These are phyloP conservation scores for Chaetomium strumarium DNA, from an alignment of 2,329 filamentous ascomycete species.

Conservation along the genomic window DNA sequence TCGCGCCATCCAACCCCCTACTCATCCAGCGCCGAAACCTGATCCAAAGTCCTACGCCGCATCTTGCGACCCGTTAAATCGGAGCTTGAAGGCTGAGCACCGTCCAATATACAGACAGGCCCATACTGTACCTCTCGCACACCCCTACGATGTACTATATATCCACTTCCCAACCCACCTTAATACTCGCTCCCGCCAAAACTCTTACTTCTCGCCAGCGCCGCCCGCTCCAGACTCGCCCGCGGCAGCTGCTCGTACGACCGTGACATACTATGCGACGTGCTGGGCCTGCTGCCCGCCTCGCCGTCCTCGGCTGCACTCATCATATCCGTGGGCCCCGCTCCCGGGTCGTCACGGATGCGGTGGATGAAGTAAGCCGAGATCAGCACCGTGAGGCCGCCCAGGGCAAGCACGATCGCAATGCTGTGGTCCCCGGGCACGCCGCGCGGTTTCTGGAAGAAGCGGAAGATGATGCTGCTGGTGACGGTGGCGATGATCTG, in stretches of 20 bases:
- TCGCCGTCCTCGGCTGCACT: constrained; percentile 40
- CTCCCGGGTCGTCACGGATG: constrained; percentile 55
- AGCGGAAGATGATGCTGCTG: constrained; percentile 76
- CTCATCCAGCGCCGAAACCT: no score
- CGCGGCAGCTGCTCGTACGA: constrained; percentile 39
- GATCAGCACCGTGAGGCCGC: constrained; percentile 69
- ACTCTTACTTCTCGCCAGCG: constrained; percentile 43
- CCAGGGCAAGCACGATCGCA: constrained; percentile 77
- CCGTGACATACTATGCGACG: constrained; percentile 33
- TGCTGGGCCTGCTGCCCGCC: constrained; percentile 26
- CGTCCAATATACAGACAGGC: background rate
- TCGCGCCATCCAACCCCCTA: no score
- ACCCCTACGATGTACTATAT: no score
- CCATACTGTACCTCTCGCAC: background rate
- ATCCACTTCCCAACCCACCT: background rate
- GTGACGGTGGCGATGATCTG: constrained; percentile 86
- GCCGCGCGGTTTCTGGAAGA: constrained; percentile 81
- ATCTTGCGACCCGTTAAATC: no score
- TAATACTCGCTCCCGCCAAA: constrained; percentile 45
- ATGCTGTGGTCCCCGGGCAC: constrained; percentile 81
- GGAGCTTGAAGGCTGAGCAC: no score
- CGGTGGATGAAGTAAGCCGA: constrained; percentile 67
- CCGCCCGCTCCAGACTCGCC: constrained; percentile 41
- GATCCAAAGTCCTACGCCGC: no score
- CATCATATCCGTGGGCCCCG: constrained; percentile 33